Evolutionary conservation across 768 basidiomycete genomes (phyloP).

Genomic region (Rhizopogon vinicolor): DNA sequence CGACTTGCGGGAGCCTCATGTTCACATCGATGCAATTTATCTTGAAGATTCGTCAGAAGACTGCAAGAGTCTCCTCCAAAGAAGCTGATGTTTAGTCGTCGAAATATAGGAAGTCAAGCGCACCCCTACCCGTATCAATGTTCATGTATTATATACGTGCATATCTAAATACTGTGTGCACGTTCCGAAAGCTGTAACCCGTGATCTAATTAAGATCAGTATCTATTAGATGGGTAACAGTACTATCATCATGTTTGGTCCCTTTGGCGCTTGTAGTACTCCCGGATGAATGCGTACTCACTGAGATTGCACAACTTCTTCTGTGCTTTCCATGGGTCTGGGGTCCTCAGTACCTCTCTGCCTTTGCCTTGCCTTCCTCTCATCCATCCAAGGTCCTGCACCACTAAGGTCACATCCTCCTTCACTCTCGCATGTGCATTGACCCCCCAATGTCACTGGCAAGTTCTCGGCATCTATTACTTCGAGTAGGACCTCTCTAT

Average conservation of each 20-base stretch:
- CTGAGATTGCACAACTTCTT: neutral
- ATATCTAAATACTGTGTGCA: neutral
- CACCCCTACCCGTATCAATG: too few species aligned
- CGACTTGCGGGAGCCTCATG: neutral
- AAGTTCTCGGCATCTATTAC: conserved; percentile 61
- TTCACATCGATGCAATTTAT: neutral
- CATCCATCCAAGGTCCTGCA: conserved; percentile 70
- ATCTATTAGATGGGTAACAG: neutral
- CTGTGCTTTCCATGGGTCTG: neutral
- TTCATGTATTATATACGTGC: neutral
- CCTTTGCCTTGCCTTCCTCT: conserved; percentile 30
- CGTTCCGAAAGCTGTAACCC: neutral
- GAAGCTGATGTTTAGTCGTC: neutral
- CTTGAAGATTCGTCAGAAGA: neutral
- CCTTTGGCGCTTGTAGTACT: neutral
- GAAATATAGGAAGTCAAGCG: too few species aligned
- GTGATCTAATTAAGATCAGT: neutral
- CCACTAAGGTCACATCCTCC: conserved; percentile 61
- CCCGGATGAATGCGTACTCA: neutral
- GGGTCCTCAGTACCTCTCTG: neutral
- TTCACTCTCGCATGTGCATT: conserved; percentile 50
- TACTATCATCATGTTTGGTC: neutral
- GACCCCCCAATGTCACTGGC: conserved; percentile 58
- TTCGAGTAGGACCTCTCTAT: conserved; percentile 49
- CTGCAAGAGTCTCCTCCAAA: neutral